phyloP scores from a whole-genome alignment of 495 filamentous ascomycete species.

The Hypoxylon intermedium region DNA sequence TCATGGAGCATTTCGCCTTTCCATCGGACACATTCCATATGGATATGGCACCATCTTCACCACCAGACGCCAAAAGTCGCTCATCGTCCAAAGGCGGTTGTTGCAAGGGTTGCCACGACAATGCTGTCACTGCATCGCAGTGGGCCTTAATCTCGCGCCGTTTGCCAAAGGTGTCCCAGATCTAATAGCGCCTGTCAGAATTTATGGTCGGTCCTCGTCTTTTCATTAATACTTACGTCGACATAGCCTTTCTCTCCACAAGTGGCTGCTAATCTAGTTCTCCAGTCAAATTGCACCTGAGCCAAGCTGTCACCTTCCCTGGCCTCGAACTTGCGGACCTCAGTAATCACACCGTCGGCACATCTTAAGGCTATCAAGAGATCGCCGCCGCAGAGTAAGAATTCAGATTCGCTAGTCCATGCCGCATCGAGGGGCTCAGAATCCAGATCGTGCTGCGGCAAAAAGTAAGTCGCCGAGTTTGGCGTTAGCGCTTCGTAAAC shows the following conservation, averaged over 20 bases:
- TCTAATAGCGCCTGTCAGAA: slow-evolving; percentile 43
- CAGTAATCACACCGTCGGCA: slow-evolving; percentile 48
- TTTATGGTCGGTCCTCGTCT: not conserved
- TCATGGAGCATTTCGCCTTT: slow-evolving; percentile 64
- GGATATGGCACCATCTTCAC: slow-evolving; percentile 69
- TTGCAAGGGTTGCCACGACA: slow-evolving; percentile 60
- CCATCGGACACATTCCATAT: slow-evolving; percentile 71
- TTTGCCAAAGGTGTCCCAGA: slow-evolving; percentile 57
- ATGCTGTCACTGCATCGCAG: slow-evolving; percentile 54
- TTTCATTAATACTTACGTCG: slow-evolving; percentile 52
- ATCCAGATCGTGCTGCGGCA: slow-evolving; percentile 55
- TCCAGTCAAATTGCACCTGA: slow-evolving; percentile 58
- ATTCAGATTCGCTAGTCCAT: slow-evolving; percentile 65
- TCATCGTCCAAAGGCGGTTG: slow-evolving; percentile 49
- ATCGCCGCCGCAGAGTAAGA: slow-evolving; percentile 65
- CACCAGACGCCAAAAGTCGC: slow-evolving; percentile 59
- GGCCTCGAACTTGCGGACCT: slow-evolving; percentile 49
- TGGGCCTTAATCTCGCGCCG: slow-evolving; percentile 58
- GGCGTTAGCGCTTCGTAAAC: slow-evolving; percentile 53
- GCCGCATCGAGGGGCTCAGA: slow-evolving; percentile 61
- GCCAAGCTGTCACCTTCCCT: slow-evolving; percentile 51
- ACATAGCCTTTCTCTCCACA: slow-evolving; percentile 58
- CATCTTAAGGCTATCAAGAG: slow-evolving; percentile 52
- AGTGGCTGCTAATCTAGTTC: slow-evolving; percentile 55
- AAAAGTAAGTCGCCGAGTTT: slow-evolving; percentile 50